Conservation (phyloP, 2,329 filamentous ascomycete species). For the Blastomyces gilchristii region DNA sequence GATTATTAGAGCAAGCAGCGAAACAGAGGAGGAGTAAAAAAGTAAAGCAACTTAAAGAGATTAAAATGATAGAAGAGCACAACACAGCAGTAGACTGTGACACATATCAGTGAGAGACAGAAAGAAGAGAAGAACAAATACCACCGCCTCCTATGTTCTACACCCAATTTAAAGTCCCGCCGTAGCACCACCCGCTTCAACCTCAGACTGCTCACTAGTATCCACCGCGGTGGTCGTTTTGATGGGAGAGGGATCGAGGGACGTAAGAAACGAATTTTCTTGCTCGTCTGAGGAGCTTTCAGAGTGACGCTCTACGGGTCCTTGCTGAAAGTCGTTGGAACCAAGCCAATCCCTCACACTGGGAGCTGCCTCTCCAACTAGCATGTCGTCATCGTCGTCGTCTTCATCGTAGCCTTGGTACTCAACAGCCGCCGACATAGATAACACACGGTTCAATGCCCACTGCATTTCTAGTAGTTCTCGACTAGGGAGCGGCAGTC, state of each 20-base stretch:
- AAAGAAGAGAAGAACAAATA: background rate
- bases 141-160: too few species aligned
- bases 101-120: background rate
- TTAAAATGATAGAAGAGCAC: background rate
- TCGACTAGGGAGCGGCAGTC: slow-evolving; percentile 1
- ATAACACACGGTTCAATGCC: slow-evolving; percentile 3
- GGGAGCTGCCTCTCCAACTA: slow-evolving; percentile 1
- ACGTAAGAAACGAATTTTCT: background rate
- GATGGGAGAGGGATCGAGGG: background rate
- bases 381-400: background rate
- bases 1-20: background rate
- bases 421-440: slow-evolving; percentile 4
- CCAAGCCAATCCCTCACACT: slow-evolving; percentile 1
- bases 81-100: background rate
- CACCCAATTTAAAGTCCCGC: background rate
- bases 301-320: background rate
- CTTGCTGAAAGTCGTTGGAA: slow-evolving; percentile 5
- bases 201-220: background rate
- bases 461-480: slow-evolving; percentile 7
- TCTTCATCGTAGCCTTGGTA: background rate
- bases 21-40: background rate
- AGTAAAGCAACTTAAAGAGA: background rate
- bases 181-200: background rate
- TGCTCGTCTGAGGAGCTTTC: background rate
- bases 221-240: background rate